Percentiles rank a stretch among this genome's conserved stretches.
phyloP scores from a whole-genome alignment of 345 rosid genomes.

The Zanthoxylum bungeanum region DNA sequence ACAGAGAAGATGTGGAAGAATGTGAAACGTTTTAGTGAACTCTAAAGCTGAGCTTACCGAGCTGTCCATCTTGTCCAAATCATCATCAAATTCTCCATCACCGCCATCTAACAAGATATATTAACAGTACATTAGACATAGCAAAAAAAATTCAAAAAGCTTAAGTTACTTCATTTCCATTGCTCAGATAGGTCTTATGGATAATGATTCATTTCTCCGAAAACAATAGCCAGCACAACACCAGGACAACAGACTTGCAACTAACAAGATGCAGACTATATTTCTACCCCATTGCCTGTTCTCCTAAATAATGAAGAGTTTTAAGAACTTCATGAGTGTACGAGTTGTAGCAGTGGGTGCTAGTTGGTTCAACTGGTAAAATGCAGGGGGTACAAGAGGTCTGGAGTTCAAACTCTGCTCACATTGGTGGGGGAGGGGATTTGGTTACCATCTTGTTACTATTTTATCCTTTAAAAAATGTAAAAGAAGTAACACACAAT shows the following conservation, averaged over 20 bases:
- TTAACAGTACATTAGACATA: slow-evolving; percentile 5
- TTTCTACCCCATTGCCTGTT: neutral
- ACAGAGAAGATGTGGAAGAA: neutral
- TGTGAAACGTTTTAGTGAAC: neutral
- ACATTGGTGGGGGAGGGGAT: neutral
- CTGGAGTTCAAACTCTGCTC: neutral
- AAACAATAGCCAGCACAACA: neutral
- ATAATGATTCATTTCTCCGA: neutral
- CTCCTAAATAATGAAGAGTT: neutral
- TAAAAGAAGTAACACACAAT: neutral
- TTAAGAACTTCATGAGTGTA: neutral
- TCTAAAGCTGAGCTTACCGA: slow-evolving; percentile 36
- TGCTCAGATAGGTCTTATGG: neutral
- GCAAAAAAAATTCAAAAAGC: neutral
- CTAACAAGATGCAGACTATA: neutral
- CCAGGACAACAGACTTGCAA: neutral
- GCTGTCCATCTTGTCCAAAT: slow-evolving; percentile 45
- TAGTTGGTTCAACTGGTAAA: neutral
- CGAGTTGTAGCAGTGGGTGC: neutral
- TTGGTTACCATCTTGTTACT: neutral
- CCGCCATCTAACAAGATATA: slow-evolving; percentile 39
- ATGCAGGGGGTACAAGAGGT: neutral
- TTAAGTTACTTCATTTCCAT: neutral
- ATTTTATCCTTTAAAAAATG: too few species aligned
- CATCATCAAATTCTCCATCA: slow-evolving; percentile 41